phyloP scores from a whole-genome alignment of 352 stramenopile genomes.

The Lagenidium sp. region DNA sequence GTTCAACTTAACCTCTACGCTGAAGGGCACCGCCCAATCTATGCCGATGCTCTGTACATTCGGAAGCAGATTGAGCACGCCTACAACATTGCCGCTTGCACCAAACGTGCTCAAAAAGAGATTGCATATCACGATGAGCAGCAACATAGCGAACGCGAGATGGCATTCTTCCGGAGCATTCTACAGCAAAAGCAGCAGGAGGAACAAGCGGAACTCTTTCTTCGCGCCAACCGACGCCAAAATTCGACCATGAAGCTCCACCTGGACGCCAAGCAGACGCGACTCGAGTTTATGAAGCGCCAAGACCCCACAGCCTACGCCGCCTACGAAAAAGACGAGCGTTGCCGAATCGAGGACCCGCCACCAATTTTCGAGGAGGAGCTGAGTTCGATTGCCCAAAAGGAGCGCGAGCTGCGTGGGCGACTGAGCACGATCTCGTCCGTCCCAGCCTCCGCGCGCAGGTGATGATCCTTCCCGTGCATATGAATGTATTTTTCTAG shows the following conservation, averaged over 20 bases:
- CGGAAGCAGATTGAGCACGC: slow-evolving; percentile 59
- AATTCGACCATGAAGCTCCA: slow-evolving; percentile 74
- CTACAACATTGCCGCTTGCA: slow-evolving; percentile 59
- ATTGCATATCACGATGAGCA: slow-evolving; percentile 20
- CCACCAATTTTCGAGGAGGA: slow-evolving; percentile 36
- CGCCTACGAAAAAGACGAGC: slow-evolving; percentile 32
- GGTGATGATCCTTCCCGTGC: neutral
- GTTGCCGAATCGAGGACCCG: slow-evolving; percentile 34
- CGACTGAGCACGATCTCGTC: slow-evolving; percentile 38
- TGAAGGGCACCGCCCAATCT: slow-evolving; percentile 56
- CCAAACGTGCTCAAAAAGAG: slow-evolving; percentile 48
- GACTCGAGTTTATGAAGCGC: slow-evolving; percentile 53
- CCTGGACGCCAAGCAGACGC: slow-evolving; percentile 64
- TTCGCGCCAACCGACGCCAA: slow-evolving; percentile 36
- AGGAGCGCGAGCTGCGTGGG: slow-evolving; percentile 47
- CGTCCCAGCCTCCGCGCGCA: neutral
- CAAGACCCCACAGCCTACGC: slow-evolving; percentile 49
- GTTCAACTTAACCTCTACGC: slow-evolving; percentile 51
- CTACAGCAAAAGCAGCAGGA: slow-evolving; percentile 61
- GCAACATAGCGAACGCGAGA: slow-evolving; percentile 15
- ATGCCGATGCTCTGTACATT: slow-evolving; percentile 69
- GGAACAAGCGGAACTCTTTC: slow-evolving; percentile 45
- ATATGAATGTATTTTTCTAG: slow-evolving; percentile 1
- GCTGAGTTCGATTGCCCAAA: slow-evolving; percentile 32
- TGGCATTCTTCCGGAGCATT: slow-evolving; percentile 40